Evolutionary conservation across 208 protist genomes (phyloP), one percentile per base, ranked within the genome.

Genomic region (Trypanosomatidae sp.): DNA sequence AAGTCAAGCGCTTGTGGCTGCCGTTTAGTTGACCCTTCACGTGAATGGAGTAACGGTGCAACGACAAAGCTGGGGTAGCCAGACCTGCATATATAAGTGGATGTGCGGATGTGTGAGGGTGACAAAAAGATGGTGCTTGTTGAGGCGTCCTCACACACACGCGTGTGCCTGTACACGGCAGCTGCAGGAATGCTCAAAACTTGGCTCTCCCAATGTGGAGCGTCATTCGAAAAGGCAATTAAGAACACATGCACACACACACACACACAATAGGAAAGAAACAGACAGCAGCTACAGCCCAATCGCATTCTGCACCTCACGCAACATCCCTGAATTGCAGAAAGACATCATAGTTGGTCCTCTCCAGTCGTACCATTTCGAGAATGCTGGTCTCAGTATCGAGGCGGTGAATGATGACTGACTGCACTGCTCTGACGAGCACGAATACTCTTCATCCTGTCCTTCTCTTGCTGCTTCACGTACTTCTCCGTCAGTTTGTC

Each of bases 401-500:
- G 39, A 65, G 39, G 36, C 36, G 60, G 39, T 44, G 36, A 3
- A 47, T 25, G 41, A 25, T 53, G 44, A 15, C 25, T 49, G n/a
- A 19, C 41, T 36, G 44, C 44, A 10, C 64, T 36, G 44, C 44
- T 53, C 44, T 19, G n/a, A 46, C 53, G 43, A 3, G 43, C 30
- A 36, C 50, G 49, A 3, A 30, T 17, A 30, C 46, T 46, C 55
- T 74, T 79, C 44, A 44, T 33, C 50, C 19, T 28, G 47, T 74
- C 71, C 66, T 76, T 80, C 44, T 71, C 39, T 28, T 74, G 43
- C 52, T 80, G 62, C 17, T 33, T 47, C 22, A 75, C 75, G 70
- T 91, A 94, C 55, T 71, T 70, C 44, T 75, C 71, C 62, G 88
- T 62, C 30, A 97, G 67, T 15, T 85, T 74, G 17, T 78, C 77